Evolutionary conservation across 2,329 filamentous ascomycete genomes (phyloP).

Genomic region (Trichoderma guizhouense): DNA sequence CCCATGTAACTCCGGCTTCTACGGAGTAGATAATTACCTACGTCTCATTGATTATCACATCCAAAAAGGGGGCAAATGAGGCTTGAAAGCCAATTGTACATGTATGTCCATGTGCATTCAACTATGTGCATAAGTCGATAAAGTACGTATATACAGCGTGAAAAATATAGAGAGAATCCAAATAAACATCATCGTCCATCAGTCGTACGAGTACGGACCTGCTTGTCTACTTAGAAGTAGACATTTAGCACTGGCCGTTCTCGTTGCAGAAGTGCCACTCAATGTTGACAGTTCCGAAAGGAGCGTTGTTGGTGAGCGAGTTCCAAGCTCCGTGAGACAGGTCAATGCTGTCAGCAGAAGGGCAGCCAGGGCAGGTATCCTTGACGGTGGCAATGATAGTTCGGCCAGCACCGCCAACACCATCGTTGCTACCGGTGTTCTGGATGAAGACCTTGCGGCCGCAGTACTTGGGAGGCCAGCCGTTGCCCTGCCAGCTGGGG

Average conservation of each 20-base stretch:
- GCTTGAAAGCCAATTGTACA: neutral
- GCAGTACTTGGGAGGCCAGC: conserved; percentile 15
- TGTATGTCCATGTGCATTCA: neutral
- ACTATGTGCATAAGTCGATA: neutral
- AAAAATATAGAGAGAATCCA: conserved; percentile 7
- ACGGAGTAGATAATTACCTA: neutral
- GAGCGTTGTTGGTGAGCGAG: conserved; percentile 6
- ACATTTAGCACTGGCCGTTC: conserved; percentile 18
- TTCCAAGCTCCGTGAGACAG: conserved; percentile 15
- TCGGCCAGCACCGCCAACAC: conserved; percentile 13
- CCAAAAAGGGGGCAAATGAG: neutral
- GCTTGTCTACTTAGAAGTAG: neutral
- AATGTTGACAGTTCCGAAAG: conserved; percentile 16
- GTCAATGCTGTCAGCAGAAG: conserved; percentile 13
- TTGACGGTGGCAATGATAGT: neutral
- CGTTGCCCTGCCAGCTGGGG: conserved; percentile 12
- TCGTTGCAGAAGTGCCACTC: conserved; percentile 19
- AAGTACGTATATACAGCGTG: neutral
- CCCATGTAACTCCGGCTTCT: neutral
- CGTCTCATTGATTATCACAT: no score
- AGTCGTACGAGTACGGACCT: neutral
- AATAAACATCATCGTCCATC: neutral
- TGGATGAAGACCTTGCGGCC: conserved; percentile 18
- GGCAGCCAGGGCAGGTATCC: conserved; percentile 17
- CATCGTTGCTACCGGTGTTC: conserved; percentile 13